Base-by-base conservation (phyloP, 257 asterid genomes). In the Ilex asprella region DNA sequence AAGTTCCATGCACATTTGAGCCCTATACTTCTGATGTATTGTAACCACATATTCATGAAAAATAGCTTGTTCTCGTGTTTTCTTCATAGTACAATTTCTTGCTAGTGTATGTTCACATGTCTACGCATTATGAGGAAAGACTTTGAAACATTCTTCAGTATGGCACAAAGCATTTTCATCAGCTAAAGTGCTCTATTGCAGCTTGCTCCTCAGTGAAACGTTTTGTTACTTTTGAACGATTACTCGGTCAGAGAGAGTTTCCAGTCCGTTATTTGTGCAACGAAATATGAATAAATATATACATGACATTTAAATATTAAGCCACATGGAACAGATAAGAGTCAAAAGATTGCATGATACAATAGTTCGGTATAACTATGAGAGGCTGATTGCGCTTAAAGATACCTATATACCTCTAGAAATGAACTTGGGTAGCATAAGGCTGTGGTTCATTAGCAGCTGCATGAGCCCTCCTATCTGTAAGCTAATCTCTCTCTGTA, bases 391-490 rank as follows among this genome's bases (percentile, higher is more conserved):
- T 35, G 41, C 8, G 41, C 31, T n/a, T 54, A 63, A 55, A 55
- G 16, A 64, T 50, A 55, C 58, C 55, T 53, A 66, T 41, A 61
- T 76, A 92, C 99, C 99, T 86, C 91, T 82, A 58, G 89, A 79
- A 56, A 77, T 55, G 65, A 85, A 86, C 83, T 85, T 89, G 66
- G 95, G 97, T 47, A 86, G 70, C 70, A 84, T 97, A 31, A 84
- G 57, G 70, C 73, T 84, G 62, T 78, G 81, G 64, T 82, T 83
- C 89, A 80, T 76, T 66, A 92, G 63, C 65, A 89, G 84, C 85
- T 88, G 95, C 89, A 81, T 85, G 72, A 86, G 67, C 59, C 89
- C 94, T 63, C 93, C 97, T 39, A 80, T 60, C 62, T 76, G 85
- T 32, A 80, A 84, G 79, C 83, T 76, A 70, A 86, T 75, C 67